Evolutionary conservation across 208 protist genomes (phyloP).

Genomic region (Tetramitus jugosus): DNA sequence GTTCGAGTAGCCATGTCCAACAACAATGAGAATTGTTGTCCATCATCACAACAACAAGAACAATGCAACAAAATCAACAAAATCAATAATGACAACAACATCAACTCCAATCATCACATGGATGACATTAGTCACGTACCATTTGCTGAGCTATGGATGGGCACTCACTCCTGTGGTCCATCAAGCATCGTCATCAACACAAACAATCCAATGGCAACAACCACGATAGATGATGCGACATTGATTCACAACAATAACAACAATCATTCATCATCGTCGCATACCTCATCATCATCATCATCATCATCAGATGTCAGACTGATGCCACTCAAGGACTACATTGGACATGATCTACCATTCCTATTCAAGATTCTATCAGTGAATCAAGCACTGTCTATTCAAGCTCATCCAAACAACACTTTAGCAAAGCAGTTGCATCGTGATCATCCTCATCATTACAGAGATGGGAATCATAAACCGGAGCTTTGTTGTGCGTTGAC

Average conservation of each 20-base stretch:
- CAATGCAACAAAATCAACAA: not conserved
- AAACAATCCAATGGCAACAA: too few relatives aligned
- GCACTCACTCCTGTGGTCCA: slow-evolving; percentile 14
- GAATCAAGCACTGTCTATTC: slow-evolving; percentile 21
- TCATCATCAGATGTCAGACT: too few relatives aligned
- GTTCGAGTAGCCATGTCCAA: too few relatives aligned
- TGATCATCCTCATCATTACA: not conserved
- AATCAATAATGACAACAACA: too few relatives aligned
- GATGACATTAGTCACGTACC: too few relatives aligned
- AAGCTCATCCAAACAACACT: slow-evolving; percentile 2
- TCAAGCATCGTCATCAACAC: too few relatives aligned
- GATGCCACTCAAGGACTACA: too few relatives aligned
- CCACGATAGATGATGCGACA: too few relatives aligned
- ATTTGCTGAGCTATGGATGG: slow-evolving; percentile 24
- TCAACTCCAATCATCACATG: too few relatives aligned
- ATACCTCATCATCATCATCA: not conserved
- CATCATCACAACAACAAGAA: not conserved
- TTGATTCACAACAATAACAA: too few relatives aligned
- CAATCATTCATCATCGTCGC: too few relatives aligned
- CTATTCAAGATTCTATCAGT: slow-evolving; percentile 9
- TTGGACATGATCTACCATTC: not conserved
- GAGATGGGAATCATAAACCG: slow-evolving; percentile 17
- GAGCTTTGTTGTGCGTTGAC: slow-evolving; percentile 5
- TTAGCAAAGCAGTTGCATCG: not conserved
- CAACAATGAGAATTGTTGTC: too few relatives aligned